Percentiles rank a stretch among this genome's conserved stretches.
phyloP scores from a whole-genome alignment of 2,329 filamentous ascomycete species.

The Didymella pinodella region DNA sequence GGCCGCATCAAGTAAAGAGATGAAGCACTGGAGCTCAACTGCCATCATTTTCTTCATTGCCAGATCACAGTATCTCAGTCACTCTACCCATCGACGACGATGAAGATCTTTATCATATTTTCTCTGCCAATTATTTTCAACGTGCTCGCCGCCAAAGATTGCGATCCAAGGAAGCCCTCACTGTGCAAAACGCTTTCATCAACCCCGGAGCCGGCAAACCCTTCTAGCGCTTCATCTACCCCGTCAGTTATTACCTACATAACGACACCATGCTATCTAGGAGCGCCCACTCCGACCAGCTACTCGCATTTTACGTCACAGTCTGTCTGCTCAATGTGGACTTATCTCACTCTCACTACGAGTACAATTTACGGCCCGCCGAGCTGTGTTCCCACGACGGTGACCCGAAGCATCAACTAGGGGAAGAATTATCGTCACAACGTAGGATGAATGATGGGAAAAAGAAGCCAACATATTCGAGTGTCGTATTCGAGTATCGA shows the following conservation, averaged over 20 bases:
- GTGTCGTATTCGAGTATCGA: neutral
- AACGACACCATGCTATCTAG: slow-evolving; percentile 3
- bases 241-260: neutral
- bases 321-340: slow-evolving; percentile 2
- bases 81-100: no score
- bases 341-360: slow-evolving; percentile 6
- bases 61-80: no score
- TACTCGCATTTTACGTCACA: neutral
- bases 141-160: no score
- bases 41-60: no score
- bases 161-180: no score
- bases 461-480: neutral
- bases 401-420: neutral
- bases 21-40: no score
- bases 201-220: no score
- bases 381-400: slow-evolving; percentile 5
- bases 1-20: no score
- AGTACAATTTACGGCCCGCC: slow-evolving; percentile 1
- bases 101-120: no score
- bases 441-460: neutral
- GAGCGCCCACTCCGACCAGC: neutral
- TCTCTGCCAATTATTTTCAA: no score
- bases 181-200: no score
- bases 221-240: neutral
- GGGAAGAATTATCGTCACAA: neutral